These are phyloP conservation scores for Populus alba DNA, from an alignment of 345 rosid genomes.

Conservation along the genomic window DNA sequence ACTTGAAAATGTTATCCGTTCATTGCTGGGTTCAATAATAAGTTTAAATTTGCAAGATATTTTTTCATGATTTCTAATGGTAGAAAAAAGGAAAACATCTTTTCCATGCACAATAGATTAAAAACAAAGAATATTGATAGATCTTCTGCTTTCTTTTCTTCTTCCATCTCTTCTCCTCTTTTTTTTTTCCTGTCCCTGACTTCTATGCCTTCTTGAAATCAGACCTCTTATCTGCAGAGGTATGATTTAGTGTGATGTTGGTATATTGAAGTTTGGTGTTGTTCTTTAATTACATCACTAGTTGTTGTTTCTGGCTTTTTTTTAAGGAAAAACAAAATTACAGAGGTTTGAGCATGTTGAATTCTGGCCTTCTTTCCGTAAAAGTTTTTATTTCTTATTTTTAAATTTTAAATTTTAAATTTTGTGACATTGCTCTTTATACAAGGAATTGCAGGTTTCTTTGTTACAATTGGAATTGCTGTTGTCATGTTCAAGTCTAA, in stretches of 20 bases:
- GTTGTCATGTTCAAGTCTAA: slow-evolving; percentile 98
- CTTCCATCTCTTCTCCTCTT: too few species aligned
- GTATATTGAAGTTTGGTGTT: not conserved
- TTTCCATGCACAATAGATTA: not conserved
- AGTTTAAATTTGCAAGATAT: not conserved
- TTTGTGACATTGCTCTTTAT: slow-evolving; percentile 25
- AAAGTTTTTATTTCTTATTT: not conserved
- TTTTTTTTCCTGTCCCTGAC: too few species aligned
- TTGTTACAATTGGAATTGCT: slow-evolving; percentile 95
- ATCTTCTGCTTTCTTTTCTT: not conserved
- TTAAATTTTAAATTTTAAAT: not conserved
- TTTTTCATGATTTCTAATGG: not conserved
- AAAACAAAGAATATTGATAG: not conserved
- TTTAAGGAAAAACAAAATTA: not conserved
- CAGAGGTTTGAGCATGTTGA: not conserved
- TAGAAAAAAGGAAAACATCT: not conserved
- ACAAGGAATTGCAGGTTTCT: slow-evolving; percentile 66
- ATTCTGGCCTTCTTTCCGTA: not conserved
- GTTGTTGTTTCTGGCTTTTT: not conserved
- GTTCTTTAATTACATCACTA: not conserved
- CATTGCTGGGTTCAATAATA: not conserved
- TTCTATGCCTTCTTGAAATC: not conserved
- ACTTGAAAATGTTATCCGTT: not conserved
- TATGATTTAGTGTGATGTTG: not conserved
- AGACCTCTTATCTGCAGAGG: not conserved